Percentiles rank a stretch among this genome's conserved stretches.
phyloP scores from a whole-genome alignment of 306 rosid genomes.

The Lablab purpureus region DNA sequence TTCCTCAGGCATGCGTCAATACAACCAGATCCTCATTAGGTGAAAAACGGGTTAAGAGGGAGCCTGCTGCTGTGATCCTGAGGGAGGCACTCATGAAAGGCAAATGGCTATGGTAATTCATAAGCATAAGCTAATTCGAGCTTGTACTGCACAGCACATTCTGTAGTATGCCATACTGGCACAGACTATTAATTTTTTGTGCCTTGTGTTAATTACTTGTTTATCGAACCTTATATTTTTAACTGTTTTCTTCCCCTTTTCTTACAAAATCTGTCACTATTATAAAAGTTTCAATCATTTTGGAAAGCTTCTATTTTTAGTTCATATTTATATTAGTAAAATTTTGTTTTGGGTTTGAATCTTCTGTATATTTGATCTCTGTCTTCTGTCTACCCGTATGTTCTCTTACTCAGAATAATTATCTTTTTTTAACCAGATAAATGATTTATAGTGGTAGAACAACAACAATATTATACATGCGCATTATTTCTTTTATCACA shows the following conservation, averaged over 20 bases:
- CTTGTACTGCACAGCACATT: constrained; percentile 13
- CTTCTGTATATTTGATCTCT: constrained; percentile 37
- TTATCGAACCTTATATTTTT: constrained; percentile 11
- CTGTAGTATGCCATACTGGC: constrained; percentile 32
- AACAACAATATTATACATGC: constrained; percentile 26
- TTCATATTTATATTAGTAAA: neutral
- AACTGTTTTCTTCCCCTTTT: neutral
- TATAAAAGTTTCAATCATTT: neutral
- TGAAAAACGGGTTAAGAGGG: constrained; percentile 85
- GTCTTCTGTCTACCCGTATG: constrained; percentile 12
- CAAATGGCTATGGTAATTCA: constrained; percentile 94
- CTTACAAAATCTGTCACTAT: neutral
- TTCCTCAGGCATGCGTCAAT: constrained; percentile 75
- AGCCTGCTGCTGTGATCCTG: constrained; percentile 70
- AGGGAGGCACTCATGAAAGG: constrained; percentile 86
- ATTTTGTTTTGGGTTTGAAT: neutral
- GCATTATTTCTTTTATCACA: neutral
- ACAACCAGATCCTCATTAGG: constrained; percentile 63
- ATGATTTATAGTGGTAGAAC: constrained; percentile 18
- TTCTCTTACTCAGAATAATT: constrained; percentile 35
- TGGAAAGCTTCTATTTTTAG: neutral
- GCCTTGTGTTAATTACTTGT: constrained; percentile 14
- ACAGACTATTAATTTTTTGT: constrained; percentile 1
- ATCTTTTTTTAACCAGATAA: neutral
- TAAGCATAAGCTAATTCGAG: constrained; percentile 36